Evolutionary conservation across 106 monocot species (phyloP), one percentile per base, ranked within the genome.

Genomic region (Dendrobium nobile): DNA sequence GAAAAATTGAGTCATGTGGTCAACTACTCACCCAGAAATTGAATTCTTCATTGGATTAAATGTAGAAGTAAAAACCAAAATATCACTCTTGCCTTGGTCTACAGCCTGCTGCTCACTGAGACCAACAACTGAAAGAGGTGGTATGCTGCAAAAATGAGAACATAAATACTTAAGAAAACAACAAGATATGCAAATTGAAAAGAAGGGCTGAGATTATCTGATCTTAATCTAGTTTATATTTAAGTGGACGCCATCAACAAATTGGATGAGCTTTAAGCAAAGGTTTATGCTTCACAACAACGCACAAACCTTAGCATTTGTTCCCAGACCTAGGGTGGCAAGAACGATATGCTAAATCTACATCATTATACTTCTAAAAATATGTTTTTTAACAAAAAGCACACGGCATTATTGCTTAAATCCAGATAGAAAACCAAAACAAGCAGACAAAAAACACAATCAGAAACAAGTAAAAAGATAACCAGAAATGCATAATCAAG

Each of bases 41-140:
- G 93, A 93, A 67, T 95, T 93, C 84, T 90, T 99, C 98, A 99
- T 99, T 59, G 98, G 98, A 75, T 82, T 99, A 75, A 99, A 99
- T 33, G 91, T 74, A 33, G 98, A 99, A 19, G 91, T 99, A 81
- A 84, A 99, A 82, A 99, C 87, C 74, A 99, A 72, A 79, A 95
- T 56, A 70, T 99, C 98, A 78, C 80, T 84, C 31, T 91, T 88
- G 55, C 83, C 86, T 83, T 99, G 89, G 70, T 95, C 91, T 55
- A 93, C 18, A 77, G 98, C 95, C 72, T 99, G 72, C 58, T 95
- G 89, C 79, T 99, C 98, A 28, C 88, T 95, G 22, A 95, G 84
- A 67, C 98, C 98, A 13, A 99, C 98, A 48, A 95, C 89, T 4
- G 98, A 95, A 7, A 99, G 91, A 75, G 98, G 95, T n/a, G 98